Percentiles rank a stretch among this genome's conserved stretches.
phyloP scores from a whole-genome alignment of 345 rosid genomes.

The Raphanus sativus region DNA sequence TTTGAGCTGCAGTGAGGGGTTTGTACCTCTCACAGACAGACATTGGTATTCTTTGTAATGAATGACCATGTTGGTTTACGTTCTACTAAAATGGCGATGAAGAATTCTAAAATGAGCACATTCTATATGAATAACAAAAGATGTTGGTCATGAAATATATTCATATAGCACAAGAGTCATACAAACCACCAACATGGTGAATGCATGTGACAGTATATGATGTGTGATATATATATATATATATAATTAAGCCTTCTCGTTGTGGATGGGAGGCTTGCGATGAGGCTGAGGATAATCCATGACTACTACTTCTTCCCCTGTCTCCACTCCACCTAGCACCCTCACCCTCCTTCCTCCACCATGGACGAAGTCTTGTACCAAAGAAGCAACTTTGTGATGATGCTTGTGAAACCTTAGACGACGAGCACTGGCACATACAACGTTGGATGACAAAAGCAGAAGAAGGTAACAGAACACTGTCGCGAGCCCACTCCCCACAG shows the following conservation, averaged over 20 bases:
- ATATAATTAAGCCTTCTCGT: constrained; percentile 49
- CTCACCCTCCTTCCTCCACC: constrained; percentile 29
- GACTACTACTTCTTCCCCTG: constrained; percentile 45
- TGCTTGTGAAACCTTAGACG: constrained; percentile 19
- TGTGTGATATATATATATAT: neutral
- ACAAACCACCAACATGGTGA: constrained; percentile 40
- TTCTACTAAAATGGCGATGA: neutral
- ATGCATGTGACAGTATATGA: constrained; percentile 28
- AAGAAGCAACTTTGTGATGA: constrained; percentile 26
- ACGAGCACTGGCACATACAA: constrained; percentile 18
- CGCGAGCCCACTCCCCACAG: constrained; percentile 11
- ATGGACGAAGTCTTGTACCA: neutral
- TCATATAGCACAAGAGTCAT: constrained; percentile 20
- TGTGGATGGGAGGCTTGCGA: constrained; percentile 92
- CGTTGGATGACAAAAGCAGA: constrained; percentile 33
- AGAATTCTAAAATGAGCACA: neutral
- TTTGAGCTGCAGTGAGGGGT: neutral
- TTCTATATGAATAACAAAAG: neutral
- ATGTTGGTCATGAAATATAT: constrained; percentile 4
- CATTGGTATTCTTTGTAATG: constrained; percentile 13
- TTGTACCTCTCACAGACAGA: neutral
- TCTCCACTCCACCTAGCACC: constrained; percentile 30
- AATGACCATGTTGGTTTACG: neutral
- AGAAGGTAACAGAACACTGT: constrained; percentile 24
- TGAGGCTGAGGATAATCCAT: constrained; percentile 92